phyloP scores from a whole-genome alignment of 768 basidiomycete genomes.

The Phylloporus scabripes region DNA sequence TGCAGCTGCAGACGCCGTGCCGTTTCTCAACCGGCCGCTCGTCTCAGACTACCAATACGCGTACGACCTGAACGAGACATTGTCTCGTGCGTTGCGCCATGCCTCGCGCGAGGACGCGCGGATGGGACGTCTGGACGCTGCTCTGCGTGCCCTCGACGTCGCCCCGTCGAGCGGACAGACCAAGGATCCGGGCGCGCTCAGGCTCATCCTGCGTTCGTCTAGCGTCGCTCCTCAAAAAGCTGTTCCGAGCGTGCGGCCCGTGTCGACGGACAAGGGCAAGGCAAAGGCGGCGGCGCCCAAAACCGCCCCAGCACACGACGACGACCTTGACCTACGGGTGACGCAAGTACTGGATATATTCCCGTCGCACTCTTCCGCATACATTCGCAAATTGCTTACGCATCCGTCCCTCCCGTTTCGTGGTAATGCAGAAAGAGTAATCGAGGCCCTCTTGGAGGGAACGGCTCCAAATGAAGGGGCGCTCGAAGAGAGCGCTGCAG shows the following conservation, averaged over 20 bases:
- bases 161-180: constrained; percentile 5
- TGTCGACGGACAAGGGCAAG: constrained; percentile 36
- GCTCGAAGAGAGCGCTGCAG: constrained; percentile 12
- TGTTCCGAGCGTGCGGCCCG: constrained; percentile 30
- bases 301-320: constrained; percentile 24
- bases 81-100: constrained; percentile 41
- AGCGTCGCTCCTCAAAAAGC: no score
- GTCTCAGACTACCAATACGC: constrained; percentile 68
- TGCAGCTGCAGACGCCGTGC: constrained; percentile 27
- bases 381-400: constrained; percentile 54
- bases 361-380: constrained; percentile 51
- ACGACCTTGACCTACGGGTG: constrained; percentile 51
- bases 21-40: constrained; percentile 64
- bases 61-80: constrained; percentile 51
- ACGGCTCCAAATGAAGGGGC: constrained; percentile 45
- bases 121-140: constrained; percentile 50
- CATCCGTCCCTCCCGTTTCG: constrained; percentile 43
- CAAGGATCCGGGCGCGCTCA: constrained; percentile 52
- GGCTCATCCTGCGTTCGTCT: constrained; percentile 57
- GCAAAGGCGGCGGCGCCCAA: constrained; percentile 27
- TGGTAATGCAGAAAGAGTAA: constrained; percentile 55
- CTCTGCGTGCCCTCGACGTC: constrained; percentile 39
- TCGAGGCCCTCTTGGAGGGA: constrained; percentile 72
- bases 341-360: constrained; percentile 74
- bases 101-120: constrained; percentile 52